Evolutionary conservation across 2,329 filamentous ascomycete species (phyloP).

Genomic region (Calycina marina): DNA sequence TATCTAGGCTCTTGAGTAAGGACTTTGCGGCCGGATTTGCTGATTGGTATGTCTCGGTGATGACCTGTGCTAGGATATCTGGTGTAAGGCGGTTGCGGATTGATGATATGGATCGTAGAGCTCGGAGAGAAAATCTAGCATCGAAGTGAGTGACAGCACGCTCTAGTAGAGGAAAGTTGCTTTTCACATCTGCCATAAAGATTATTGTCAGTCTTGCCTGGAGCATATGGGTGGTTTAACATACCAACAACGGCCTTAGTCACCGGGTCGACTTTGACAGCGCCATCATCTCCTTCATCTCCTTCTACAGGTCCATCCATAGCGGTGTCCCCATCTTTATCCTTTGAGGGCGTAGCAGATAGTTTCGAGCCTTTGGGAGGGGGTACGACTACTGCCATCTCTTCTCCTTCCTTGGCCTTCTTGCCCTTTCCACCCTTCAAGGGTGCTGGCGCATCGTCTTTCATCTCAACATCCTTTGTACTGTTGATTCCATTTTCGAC

Average conservation of each 20-base stretch:
- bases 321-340: constrained; percentile 53
- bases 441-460: constrained; percentile 42
- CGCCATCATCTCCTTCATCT: constrained; percentile 21
- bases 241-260: constrained; percentile 46
- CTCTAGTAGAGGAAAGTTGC: constrained; percentile 83
- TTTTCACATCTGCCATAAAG: constrained; percentile 66
- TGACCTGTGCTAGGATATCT: constrained; percentile 66
- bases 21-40: constrained; percentile 47
- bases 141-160: constrained; percentile 89
- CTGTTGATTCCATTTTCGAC: constrained; percentile 51
- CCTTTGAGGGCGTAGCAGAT: constrained; percentile 38
- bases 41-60: constrained; percentile 64
- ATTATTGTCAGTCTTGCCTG: constrained; percentile 7
- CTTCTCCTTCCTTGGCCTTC: constrained; percentile 54
- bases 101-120: constrained; percentile 86
- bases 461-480: constrained; percentile 58
- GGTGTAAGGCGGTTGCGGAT: constrained; percentile 81
- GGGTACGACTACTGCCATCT: constrained; percentile 69
- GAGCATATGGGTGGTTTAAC: constrained; percentile 12
- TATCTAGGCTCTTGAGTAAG: constrained; percentile 55
- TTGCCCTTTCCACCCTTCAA: constrained; percentile 50
- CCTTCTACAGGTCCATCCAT: constrained; percentile 43
- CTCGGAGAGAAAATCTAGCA: constrained; percentile 84
- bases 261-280: constrained; percentile 44
- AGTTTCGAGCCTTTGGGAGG: constrained; percentile 51